Evolutionary conservation across 2,329 filamentous ascomycete species (phyloP).

Genomic region (Cladosporium sp.): DNA sequence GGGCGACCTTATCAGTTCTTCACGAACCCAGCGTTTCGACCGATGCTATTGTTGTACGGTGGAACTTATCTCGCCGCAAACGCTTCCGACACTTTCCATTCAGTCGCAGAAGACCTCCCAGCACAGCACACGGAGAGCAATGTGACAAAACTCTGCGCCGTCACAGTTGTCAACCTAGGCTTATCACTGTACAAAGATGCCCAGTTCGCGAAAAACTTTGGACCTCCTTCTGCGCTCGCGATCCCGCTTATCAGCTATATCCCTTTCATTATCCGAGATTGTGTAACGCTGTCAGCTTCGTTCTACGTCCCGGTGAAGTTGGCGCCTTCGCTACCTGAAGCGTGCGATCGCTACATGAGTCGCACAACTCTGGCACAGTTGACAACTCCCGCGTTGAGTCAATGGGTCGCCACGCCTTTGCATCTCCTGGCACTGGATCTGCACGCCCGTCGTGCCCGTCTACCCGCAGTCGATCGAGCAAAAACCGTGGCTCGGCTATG

Average conservation of each 20-base stretch:
- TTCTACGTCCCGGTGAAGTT: slow-evolving; percentile 26
- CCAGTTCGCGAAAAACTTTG: slow-evolving; percentile 26
- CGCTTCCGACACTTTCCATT: slow-evolving; percentile 23
- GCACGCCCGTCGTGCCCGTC: slow-evolving; percentile 22
- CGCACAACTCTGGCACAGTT: slow-evolving; percentile 25
- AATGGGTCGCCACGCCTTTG: slow-evolving; percentile 26
- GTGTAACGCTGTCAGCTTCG: slow-evolving; percentile 26
- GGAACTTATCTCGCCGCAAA: slow-evolving; percentile 29
- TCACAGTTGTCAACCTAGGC: slow-evolving; percentile 24
- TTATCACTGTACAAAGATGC: slow-evolving; percentile 28
- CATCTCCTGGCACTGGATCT: slow-evolving; percentile 28
- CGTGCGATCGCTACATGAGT: slow-evolving; percentile 22
- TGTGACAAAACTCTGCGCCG: slow-evolving; percentile 24
- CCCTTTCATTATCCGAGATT: slow-evolving; percentile 26
- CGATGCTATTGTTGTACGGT: slow-evolving; percentile 27
- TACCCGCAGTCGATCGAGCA: slow-evolving; percentile 18
- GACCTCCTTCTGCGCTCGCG: slow-evolving; percentile 19
- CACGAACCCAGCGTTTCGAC: slow-evolving; percentile 22
- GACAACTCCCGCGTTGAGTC: slow-evolving; percentile 23
- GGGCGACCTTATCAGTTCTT: slow-evolving; percentile 23
- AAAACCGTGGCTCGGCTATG: slow-evolving; percentile 21
- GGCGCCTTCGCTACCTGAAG: slow-evolving; percentile 22
- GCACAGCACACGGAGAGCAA: slow-evolving; percentile 21
- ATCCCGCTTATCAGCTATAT: slow-evolving; percentile 25
- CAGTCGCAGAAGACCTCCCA: slow-evolving; percentile 18